These are phyloP conservation scores for Backusella australiensis DNA, from an alignment of 192 early-diverging fungal species.

Conservation along the genomic window DNA sequence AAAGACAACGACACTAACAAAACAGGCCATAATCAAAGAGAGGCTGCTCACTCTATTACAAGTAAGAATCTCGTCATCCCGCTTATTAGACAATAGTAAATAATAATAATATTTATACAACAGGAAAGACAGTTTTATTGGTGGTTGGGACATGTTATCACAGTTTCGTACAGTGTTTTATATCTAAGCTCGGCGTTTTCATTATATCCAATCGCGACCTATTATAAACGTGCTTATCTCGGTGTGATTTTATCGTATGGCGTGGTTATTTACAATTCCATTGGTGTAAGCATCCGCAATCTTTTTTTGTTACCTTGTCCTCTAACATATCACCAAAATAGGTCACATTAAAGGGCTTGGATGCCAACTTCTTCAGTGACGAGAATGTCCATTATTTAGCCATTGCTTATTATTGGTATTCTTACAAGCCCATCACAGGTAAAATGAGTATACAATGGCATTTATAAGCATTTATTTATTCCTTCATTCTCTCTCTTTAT, in stretches of 20 bases:
- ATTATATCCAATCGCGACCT: slow-evolving; percentile 33
- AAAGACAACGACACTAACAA: background rate
- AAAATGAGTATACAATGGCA: background rate
- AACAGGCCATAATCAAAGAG: background rate
- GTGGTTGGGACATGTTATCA: slow-evolving; percentile 47
- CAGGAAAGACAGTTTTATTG: slow-evolving; percentile 52
- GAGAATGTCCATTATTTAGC: slow-evolving; percentile 77
- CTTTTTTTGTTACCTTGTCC: no score
- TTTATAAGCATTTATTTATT: background rate
- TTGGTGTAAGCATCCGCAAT: slow-evolving; percentile 51
- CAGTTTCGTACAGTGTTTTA: slow-evolving; percentile 34
- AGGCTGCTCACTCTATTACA: background rate
- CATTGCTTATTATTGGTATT: slow-evolving; percentile 68
- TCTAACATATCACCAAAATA: background rate
- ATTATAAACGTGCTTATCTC: slow-evolving; percentile 62
- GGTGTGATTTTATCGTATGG: slow-evolving; percentile 68
- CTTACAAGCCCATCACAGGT: slow-evolving; percentile 67
- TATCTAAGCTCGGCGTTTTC: slow-evolving; percentile 43
- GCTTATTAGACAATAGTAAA: no score
- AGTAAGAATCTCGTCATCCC: background rate
- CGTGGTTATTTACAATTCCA: slow-evolving; percentile 74
- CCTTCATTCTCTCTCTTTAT: background rate
- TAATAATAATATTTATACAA: background rate
- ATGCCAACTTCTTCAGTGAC: slow-evolving; percentile 50
- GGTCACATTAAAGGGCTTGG: background rate